Base-by-base conservation (phyloP, 306 rosid genomes). In the Fragaria vesca region DNA sequence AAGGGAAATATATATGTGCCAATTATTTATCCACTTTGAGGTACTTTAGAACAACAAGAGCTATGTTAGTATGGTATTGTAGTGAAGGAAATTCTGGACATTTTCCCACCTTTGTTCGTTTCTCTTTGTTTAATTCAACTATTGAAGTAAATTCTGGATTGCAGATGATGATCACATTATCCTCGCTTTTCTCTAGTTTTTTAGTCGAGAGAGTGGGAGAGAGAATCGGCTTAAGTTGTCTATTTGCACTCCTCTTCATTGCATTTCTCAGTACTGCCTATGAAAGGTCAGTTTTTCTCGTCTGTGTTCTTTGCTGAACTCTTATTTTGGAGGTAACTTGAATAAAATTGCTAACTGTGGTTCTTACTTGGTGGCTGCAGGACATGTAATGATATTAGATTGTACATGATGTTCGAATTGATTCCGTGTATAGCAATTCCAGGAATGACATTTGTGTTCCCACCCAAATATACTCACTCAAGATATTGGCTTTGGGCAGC, bases 151-250 rank as follows among this genome's bases (percentile, higher is more conserved):
- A 75, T 71, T 79, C 75, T 83, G 55, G 47, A 76, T 60, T 86
- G 82, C 89, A 91, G 91, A 89, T 89, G 90, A 85, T 87, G 91
- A 77, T 91, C 61, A 91, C 85, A 21, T 82, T 79, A 73, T 85
- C 89, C 74, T 85, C 91, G 11, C 87, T 91, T 85, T 84, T 89
- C 51, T 87, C 91, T 70, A 79, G 86, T 81, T 83, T 89, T 81
- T 62, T 85, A 43, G 81, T 84, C 21, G 93, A 91, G 85, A 89
- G 90, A 87, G 46, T 83, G 61, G 83, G 96, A 72, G 80, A 45
- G 68, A 79, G 79, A 76, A 84, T 81, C 38, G 91, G 93, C 21
- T 36, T 87, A 24, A 83, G 85, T 48, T 83, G 85, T 77, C 74
- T 84, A 78, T 78, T 80, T 81, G 80, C 84, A 62, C 85, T 91